Conservation (phyloP, 2,329 filamentous ascomycete genomes). For the Diaporthe sp. region DNA sequence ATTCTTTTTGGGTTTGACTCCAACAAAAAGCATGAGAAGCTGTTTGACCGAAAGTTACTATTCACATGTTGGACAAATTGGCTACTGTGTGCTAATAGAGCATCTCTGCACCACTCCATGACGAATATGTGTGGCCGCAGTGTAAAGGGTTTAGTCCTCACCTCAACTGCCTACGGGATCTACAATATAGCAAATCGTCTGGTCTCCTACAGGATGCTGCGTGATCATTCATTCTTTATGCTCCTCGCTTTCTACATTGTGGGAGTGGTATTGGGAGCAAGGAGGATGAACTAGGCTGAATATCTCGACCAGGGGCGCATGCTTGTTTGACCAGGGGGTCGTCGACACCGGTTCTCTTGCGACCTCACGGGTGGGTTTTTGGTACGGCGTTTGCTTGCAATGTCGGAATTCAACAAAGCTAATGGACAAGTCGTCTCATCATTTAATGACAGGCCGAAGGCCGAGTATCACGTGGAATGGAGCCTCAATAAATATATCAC, state of each 20-base stretch:
- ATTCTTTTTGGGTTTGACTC: too few relatives aligned
- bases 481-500: neutral
- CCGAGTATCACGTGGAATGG: slow-evolving; percentile 16
- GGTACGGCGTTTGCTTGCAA: neutral
- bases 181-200: neutral
- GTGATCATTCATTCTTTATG: neutral
- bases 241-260: neutral
- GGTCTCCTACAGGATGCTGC: neutral
- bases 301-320: neutral
- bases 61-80: neutral
- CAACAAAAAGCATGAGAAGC: too few relatives aligned
- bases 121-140: neutral
- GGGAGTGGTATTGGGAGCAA: neutral
- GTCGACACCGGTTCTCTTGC: neutral
- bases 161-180: too few relatives aligned
- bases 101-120: neutral
- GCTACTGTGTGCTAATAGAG: neutral
- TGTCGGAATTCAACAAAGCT: neutral
- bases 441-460: neutral
- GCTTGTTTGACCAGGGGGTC: neutral
- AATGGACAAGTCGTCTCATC: neutral
- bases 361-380: neutral
- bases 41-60: too few relatives aligned
- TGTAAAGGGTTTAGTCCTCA: neutral
- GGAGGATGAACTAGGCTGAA: neutral